phyloP scores from a whole-genome alignment of 2,329 filamentous ascomycete species.

The Aspergillus ochraceus region DNA sequence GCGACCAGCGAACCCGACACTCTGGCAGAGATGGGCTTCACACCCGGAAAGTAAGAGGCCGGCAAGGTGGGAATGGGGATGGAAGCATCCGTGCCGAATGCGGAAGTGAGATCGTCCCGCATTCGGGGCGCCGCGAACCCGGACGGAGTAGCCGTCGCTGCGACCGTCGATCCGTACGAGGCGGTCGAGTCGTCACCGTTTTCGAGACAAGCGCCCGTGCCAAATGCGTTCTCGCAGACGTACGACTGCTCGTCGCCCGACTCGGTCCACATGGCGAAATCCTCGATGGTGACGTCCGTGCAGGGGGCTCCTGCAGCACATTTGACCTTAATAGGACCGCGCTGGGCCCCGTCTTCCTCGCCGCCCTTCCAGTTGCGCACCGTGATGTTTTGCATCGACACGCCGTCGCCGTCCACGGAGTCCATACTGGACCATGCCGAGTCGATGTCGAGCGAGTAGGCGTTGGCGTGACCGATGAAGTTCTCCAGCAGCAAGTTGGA shows the following conservation, averaged over 20 bases:
- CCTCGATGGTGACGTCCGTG: conserved; percentile 50
- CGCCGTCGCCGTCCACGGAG: too few species aligned
- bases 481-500: conserved; percentile 37
- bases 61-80: conserved; percentile 23
- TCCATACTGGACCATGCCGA: too few species aligned
- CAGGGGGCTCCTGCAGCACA: conserved; percentile 55
- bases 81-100: conserved; percentile 24
- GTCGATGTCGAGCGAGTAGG: too few species aligned
- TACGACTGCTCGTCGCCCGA: conserved; percentile 33
- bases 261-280: conserved; percentile 51
- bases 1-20: background rate
- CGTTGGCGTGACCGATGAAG: too few species aligned
- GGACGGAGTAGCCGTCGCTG: conserved; percentile 25
- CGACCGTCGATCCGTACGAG: conserved; percentile 24
- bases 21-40: background rate
- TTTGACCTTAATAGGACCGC: conserved; percentile 55
- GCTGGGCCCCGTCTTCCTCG: conserved; percentile 51
- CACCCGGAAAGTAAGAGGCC: too few species aligned
- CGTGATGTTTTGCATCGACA: conserved; percentile 44
- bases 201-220: conserved; percentile 49
- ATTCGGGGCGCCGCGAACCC: conserved; percentile 22
- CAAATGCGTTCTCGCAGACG: conserved; percentile 52
- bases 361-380: conserved; percentile 54
- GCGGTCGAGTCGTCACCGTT: conserved; percentile 14
- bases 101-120: conserved; percentile 24